Evolutionary conservation across 2,329 filamentous ascomycete species (phyloP).

Genomic region (Cladosporium phlei): DNA sequence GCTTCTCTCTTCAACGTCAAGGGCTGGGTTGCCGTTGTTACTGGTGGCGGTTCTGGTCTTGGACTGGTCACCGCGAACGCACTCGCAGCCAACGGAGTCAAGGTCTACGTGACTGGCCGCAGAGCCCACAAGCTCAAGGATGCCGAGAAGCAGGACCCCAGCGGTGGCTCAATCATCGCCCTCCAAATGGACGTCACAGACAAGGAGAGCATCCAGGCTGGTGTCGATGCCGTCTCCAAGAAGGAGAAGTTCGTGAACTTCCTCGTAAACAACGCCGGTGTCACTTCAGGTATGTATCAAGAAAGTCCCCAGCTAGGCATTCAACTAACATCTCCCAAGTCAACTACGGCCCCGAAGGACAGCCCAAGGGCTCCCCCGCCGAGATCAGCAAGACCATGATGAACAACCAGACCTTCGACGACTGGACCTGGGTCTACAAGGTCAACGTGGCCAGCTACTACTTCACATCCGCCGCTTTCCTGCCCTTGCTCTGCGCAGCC

Average conservation of each 20-base stretch:
- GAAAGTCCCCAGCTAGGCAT: not conserved
- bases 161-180: slow-evolving; percentile 51
- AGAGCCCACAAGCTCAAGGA: slow-evolving; percentile 42
- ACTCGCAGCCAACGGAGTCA: slow-evolving; percentile 45
- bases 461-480: slow-evolving; percentile 43
- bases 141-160: slow-evolving; percentile 41
- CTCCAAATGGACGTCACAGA: slow-evolving; percentile 32
- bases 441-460: slow-evolving; percentile 44
- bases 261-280: slow-evolving; percentile 31
- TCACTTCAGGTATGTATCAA: slow-evolving; percentile 16
- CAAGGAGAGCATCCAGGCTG: slow-evolving; percentile 26
- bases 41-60: slow-evolving; percentile 44
- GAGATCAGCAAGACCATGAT: slow-evolving; percentile 56
- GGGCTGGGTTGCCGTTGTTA: slow-evolving; percentile 40
- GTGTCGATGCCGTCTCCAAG: slow-evolving; percentile 22
- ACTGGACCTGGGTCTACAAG: slow-evolving; percentile 41
- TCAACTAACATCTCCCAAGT: not conserved
- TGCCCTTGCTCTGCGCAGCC: slow-evolving; percentile 40
- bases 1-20: slow-evolving; percentile 36
- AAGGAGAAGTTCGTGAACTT: slow-evolving; percentile 31
- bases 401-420: slow-evolving; percentile 35
- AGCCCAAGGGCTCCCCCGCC: slow-evolving; percentile 32
- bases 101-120: slow-evolving; percentile 46
- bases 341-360: slow-evolving; percentile 24
- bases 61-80: slow-evolving; percentile 46